These are phyloP conservation scores for Amanita pallidorosea DNA, from an alignment of 768 basidiomycete species.

Conservation along the genomic window DNA sequence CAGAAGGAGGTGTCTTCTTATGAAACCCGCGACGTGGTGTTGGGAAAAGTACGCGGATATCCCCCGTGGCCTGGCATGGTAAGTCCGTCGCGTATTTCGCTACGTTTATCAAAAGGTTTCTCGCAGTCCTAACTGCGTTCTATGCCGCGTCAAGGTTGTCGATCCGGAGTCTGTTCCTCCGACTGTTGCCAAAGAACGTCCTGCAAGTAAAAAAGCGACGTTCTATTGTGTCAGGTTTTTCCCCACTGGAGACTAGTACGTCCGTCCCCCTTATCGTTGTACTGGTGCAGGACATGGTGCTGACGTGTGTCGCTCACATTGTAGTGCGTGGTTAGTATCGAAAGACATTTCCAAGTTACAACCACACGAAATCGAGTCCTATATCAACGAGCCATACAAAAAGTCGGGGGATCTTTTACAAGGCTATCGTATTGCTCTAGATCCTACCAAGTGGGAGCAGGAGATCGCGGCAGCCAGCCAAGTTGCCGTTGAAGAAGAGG, in stretches of 20 bases:
- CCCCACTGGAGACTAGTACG: conserved; percentile 90
- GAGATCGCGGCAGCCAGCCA: conserved; percentile 18
- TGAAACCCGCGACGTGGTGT: conserved; percentile 71
- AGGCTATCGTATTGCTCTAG: conserved; percentile 63
- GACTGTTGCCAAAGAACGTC: conserved; percentile 58
- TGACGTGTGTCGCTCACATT: neutral
- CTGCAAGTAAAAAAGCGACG: conserved; percentile 56
- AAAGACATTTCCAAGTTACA: conserved; percentile 78
- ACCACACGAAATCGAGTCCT: conserved; percentile 73
- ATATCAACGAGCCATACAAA: conserved; percentile 69
- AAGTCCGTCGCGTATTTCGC: conserved; percentile 23
- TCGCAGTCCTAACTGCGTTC: conserved; percentile 4
- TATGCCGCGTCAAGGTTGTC: conserved; percentile 49
- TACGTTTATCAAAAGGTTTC: conserved; percentile 7
- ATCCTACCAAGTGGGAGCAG: conserved; percentile 50
- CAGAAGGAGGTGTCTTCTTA: conserved; percentile 39
- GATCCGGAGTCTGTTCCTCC: conserved; percentile 58
- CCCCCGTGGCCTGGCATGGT: conserved; percentile 96
- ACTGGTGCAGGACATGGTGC: neutral
- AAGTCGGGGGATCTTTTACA: conserved; percentile 63
- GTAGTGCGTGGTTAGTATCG: conserved; percentile 74
- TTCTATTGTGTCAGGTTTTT: conserved; percentile 79
- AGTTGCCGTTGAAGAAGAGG: conserved; percentile 33
- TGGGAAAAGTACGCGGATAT: conserved; percentile 89
- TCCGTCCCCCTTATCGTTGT: conserved; percentile 13